Evolutionary conservation across 2,329 filamentous ascomycete species (phyloP), one percentile per base, ranked within the genome.

Genomic region (Aspergillus floridensis): DNA sequence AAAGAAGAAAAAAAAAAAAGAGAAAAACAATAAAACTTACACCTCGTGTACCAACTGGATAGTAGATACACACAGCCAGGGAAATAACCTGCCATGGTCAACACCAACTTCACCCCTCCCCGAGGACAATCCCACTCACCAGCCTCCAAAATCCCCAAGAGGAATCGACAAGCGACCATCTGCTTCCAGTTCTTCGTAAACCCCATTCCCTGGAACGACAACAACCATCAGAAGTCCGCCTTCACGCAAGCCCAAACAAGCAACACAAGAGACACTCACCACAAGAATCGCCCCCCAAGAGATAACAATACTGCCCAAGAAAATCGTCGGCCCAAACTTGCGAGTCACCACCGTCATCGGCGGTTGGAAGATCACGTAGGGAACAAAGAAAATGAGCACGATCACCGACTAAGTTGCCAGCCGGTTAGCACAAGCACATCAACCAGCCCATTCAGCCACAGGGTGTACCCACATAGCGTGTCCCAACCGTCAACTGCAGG

Each of bases 1-100:
- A 21, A 21, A 21, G 21, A 21, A n/a, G n/a, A n/a, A n/a, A n/a
- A n/a, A n/a, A n/a, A n/a, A n/a, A n/a, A n/a, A n/a, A n/a, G n/a
- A n/a, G n/a, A n/a, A n/a, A 21, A 3, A 14, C 38, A 16, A 16
- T 5, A 21, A 16, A 19, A 64, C 68, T 63, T 58, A 72, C 70
- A 74, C 59, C 74, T 65, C 0, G 86, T 87, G 68, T 89, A 90
- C 88, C 88, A 92, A 38, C 86, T 89, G 60, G 84, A 88, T n/a
- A 92, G 81, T 5, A 91, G 77, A 68, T 90, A 91, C 0, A 89
- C 86, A 53, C 84, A 88, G 54, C 84, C 84, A 0, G 88, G 88
- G 73, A 91, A 91, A 74, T 88, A 90, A 0, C 88, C 79, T 52
- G 72, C 82, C 69, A 90, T 87, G 22, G 89, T 79, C 2, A 87